A percentile compares a stretch with the other conserved stretches of the same genome.
These are phyloP conservation scores for Arthrocladium fulminans DNA, from an alignment of 2,329 filamentous ascomycete genomes.

Conservation along the genomic window DNA sequence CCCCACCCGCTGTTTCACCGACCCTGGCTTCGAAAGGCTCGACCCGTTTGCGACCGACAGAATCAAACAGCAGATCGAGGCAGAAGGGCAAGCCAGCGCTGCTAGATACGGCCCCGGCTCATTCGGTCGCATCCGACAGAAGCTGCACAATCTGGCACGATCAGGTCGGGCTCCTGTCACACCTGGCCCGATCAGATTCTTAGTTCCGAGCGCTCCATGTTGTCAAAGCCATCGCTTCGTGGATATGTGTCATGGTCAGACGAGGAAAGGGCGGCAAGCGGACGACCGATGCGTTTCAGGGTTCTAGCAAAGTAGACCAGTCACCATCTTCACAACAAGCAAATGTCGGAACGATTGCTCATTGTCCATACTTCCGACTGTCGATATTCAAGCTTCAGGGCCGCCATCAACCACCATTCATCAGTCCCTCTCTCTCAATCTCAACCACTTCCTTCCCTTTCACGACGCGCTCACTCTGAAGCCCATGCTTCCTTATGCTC, in stretches of 20 bases:
- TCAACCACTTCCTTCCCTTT: constrained; percentile 16
- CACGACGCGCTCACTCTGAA: constrained; percentile 14
- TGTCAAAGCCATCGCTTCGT: not conserved
- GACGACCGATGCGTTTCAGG: not conserved
- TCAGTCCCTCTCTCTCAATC: constrained; percentile 22
- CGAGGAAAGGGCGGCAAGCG: not conserved
- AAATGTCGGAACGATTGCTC: too few species aligned
- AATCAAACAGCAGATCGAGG: constrained; percentile 3
- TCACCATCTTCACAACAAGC: too few species aligned
- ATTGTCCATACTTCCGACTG: not conserved
- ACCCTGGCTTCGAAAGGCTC: constrained; percentile 17
- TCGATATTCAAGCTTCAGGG: not conserved
- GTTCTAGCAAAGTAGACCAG: not conserved
- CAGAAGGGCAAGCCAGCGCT: not conserved
- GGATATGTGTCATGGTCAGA: not conserved
- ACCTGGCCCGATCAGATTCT: not conserved
- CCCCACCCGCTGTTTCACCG: constrained; percentile 19
- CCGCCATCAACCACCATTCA: constrained; percentile 20
- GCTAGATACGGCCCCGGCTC: not conserved
- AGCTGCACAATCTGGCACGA: not conserved
- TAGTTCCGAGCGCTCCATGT: not conserved
- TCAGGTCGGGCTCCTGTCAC: not conserved
- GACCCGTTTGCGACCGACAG: constrained; percentile 16
- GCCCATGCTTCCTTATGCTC: constrained; percentile 16
- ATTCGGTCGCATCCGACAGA: not conserved